Conservation (phyloP, 169 alveolate genomes). For the Plasmodium malariae region DNA sequence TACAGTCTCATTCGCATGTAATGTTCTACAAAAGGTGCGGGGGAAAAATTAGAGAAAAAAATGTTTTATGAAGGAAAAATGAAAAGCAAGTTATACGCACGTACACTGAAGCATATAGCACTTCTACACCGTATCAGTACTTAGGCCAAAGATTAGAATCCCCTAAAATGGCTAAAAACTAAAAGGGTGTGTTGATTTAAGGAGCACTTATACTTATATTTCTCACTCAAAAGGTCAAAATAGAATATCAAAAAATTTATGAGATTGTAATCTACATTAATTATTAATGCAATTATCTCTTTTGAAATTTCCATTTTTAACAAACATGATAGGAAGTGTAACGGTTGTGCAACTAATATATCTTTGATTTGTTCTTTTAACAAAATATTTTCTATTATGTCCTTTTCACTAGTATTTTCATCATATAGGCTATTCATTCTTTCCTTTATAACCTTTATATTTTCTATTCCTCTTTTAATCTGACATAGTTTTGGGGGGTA, state of each 20-base stretch:
- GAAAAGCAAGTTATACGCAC: too few species aligned
- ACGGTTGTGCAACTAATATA: background rate
- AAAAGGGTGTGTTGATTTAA: constrained; percentile 38
- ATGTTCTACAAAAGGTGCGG: too few species aligned
- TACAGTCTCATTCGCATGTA: too few species aligned
- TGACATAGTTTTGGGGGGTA: background rate
- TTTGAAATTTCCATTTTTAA: constrained; percentile 3
- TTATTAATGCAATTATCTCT: constrained; percentile 18
- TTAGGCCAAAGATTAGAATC: too few species aligned
- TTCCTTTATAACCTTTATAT: constrained; percentile 12
- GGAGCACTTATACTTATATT: constrained; percentile 38
- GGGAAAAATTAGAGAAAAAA: too few species aligned
- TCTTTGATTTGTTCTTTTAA: background rate
- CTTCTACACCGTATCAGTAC: too few species aligned
- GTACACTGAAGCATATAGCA: too few species aligned
- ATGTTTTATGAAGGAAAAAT: too few species aligned
- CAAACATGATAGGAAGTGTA: constrained; percentile 37
- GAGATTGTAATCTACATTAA: constrained; percentile 5
- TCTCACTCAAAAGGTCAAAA: constrained; percentile 2
- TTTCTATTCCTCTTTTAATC: constrained; percentile 29
- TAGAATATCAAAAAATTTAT: constrained; percentile 20
- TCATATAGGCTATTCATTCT: background rate
- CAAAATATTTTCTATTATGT: background rate
- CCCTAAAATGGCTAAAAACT: constrained; percentile 22
- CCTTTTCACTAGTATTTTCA: background rate